Evolutionary conservation across 2,329 filamentous ascomycete species (phyloP).

Genomic region (Amauroascus niger): DNA sequence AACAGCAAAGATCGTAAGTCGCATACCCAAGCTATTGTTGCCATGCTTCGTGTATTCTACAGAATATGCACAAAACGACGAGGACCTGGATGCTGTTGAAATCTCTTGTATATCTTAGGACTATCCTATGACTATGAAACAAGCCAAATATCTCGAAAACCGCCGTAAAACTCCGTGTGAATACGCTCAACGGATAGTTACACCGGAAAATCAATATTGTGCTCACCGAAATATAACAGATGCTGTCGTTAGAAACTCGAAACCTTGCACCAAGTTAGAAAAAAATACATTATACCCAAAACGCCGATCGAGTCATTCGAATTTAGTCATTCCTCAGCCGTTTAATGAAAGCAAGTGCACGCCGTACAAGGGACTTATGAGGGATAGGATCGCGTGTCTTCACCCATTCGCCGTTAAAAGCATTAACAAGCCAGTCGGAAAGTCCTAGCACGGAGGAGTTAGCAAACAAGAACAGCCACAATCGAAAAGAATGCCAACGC

Average conservation of each 20-base stretch:
- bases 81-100: too few species aligned
- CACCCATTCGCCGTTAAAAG: conserved; percentile 94
- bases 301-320: background rate
- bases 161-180: background rate
- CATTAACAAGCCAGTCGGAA: conserved; percentile 83
- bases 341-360: background rate
- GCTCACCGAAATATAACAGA: background rate
- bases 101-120: too few species aligned
- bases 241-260: background rate
- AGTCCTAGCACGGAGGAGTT: conserved; percentile 24
- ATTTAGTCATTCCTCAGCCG: background rate
- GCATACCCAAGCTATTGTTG: too few species aligned
- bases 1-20: too few species aligned
- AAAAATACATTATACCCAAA: background rate
- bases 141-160: too few species aligned
- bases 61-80: too few species aligned
- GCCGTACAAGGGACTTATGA: conserved; percentile 24
- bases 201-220: background rate
- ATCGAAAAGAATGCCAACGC: conserved; percentile 31
- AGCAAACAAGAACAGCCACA: background rate
- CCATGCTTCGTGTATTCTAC: too few species aligned
- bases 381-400: conserved; percentile 47
- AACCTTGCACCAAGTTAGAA: background rate
- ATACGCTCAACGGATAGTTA: too few species aligned
- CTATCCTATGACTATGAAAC: too few species aligned